These are phyloP conservation scores for Rosa multiflora DNA, from an alignment of 306 rosid genomes.

Conservation along the genomic window DNA sequence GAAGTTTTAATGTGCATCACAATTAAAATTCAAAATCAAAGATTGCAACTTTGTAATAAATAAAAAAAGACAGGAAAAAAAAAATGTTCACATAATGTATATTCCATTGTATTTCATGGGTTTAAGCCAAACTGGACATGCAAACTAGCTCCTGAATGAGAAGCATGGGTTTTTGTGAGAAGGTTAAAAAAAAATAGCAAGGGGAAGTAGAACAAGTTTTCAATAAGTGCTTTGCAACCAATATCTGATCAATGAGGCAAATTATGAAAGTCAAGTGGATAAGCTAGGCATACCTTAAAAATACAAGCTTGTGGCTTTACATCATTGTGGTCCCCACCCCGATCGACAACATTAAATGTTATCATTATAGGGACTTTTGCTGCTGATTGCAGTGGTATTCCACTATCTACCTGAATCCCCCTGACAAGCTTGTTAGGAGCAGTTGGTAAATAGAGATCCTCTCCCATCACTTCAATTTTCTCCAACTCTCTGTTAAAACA, in stretches of 20 bases:
- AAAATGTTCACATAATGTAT: background rate
- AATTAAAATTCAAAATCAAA: too few relatives aligned
- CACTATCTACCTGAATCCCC: conserved; percentile 92
- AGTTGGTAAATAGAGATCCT: conserved; percentile 90
- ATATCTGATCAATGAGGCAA: conserved; percentile 1
- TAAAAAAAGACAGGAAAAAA: background rate
- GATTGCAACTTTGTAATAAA: background rate
- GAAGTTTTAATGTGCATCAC: background rate
- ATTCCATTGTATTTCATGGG: background rate
- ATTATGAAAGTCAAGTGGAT: conserved; percentile 3
- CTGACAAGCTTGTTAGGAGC: conserved; percentile 82
- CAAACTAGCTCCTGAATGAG: background rate
- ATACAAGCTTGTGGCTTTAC: conserved; percentile 94
- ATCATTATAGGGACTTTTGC: conserved; percentile 99
- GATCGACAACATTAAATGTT: conserved; percentile 80
- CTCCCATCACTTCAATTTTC: conserved; percentile 85
- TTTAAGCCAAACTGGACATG: background rate
- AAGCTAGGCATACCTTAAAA: conserved; percentile 66
- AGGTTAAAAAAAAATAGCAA: background rate
- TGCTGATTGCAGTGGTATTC: conserved; percentile 95
- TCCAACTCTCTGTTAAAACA: conserved; percentile 77
- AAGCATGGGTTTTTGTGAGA: background rate
- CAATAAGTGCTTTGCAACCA: conserved; percentile 13
- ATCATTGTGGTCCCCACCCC: conserved; percentile 68
- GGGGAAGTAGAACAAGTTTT: conserved; percentile 10